A percentile compares a stretch with the other conserved stretches of the same genome.
Conservation (phyloP, 305 asterid species). For the Solanum hybrid region DNA sequence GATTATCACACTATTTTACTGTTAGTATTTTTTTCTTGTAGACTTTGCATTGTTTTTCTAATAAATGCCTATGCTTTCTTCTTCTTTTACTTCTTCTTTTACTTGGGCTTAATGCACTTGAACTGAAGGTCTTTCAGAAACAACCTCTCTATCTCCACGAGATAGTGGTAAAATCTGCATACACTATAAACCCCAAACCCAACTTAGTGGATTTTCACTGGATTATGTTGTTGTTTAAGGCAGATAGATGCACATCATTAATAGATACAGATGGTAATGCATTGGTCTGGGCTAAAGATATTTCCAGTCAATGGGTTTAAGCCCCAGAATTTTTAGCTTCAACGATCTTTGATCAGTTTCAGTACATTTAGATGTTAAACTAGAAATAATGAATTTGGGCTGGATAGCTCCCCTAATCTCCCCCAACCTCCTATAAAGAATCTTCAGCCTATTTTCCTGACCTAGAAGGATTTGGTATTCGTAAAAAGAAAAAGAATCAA, state of each 20-base stretch:
- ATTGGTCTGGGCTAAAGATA: not conserved
- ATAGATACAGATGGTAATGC: not conserved
- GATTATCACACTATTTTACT: not conserved
- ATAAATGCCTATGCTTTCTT: no score
- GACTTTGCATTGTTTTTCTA: not conserved
- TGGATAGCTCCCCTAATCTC: not conserved
- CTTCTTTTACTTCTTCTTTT: no score
- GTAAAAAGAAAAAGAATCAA: not conserved
- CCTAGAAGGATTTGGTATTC: not conserved
- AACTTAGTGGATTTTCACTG: not conserved
- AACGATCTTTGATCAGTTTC: not conserved
- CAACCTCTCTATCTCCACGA: not conserved
- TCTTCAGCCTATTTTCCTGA: not conserved
- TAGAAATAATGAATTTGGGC: not conserved
- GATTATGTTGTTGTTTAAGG: not conserved
- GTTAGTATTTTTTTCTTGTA: not conserved
- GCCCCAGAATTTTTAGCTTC: not conserved
- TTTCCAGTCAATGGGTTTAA: not conserved
- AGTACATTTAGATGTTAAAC: not conserved
- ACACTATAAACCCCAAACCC: not conserved
- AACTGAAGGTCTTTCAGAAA: no score
- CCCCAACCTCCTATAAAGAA: constrained; percentile 1
- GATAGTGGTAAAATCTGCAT: not conserved
- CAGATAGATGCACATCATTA: not conserved
- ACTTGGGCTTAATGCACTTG: no score